Evolutionary conservation across 257 asterid genomes (phyloP), one percentile per base, ranked within the genome.

Genomic region (Avicennia marina): DNA sequence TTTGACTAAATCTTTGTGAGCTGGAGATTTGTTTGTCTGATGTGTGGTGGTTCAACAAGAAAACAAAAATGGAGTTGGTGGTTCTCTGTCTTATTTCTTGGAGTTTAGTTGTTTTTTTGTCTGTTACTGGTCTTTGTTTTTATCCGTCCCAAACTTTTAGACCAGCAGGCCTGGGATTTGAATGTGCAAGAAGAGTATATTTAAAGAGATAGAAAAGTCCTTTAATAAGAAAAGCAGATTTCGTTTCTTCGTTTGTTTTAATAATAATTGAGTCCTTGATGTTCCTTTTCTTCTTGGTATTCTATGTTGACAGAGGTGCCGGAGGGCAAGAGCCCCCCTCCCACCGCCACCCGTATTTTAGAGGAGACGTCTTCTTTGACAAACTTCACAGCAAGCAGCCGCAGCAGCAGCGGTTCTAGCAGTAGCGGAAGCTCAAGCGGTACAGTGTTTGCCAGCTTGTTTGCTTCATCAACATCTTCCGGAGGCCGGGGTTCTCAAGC

Each of bases 371-470:
- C 77, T 0, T 47, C 57, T 8, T 21, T 66, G 7, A 51, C 65
- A 31, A 51, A 68, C 72, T 62, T 73, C 41, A 43, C 81, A 0
- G 67, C 72, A 51, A 80, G 70, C 55, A 64, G 81, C 76, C 57
- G 65, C 63, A 73, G 67, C 66, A 70, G 61, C 12, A 70, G 68
- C 63, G 66, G 68, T 60, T 72, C 84, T 25, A 68, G 77, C 68
- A 75, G 76, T 58, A 75, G 63, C 17, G 84, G 82, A 50, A 78
- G 79, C 71, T 72, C 79, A 2, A 79, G 68, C 36, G 75, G 81
- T 53, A 76, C 67, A 47, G 82, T 75, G 11, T 81, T 81, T 19
- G 79, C 90, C 54, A 86, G 88, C 77, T 61, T 86, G 57, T 83
- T 86, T 68, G 83, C 87, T 49, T 75, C 94, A 6, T 71, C 95